Conservation (phyloP, 345 rosid species). For the Cardiospermum halicacabum region DNA sequence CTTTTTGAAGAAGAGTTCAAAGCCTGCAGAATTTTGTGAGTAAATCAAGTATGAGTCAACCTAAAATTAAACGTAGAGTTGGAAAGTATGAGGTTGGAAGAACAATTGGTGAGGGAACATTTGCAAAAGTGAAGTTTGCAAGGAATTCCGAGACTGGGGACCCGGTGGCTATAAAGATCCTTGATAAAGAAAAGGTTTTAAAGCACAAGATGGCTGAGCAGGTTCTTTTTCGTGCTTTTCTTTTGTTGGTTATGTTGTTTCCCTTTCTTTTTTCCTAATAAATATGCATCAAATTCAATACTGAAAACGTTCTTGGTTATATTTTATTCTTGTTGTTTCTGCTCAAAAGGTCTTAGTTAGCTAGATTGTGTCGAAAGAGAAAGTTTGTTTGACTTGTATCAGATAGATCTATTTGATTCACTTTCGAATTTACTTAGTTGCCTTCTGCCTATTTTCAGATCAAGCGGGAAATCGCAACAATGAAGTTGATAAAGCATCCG, state of each 20-base stretch:
- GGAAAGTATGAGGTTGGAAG: conserved; percentile 95
- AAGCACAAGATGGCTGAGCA: conserved; percentile 97
- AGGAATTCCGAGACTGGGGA: conserved; percentile 82
- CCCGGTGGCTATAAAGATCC: conserved; percentile 88
- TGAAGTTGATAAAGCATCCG: conserved; percentile 95
- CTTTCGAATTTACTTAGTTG: conserved; percentile 9
- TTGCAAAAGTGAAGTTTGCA: conserved; percentile 96
- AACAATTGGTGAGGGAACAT: conserved; percentile 96
- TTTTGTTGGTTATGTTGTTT: not conserved
- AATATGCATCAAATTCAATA: not conserved
- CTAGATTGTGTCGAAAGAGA: not conserved
- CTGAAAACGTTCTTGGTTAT: not conserved
- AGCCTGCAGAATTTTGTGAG: conserved; percentile 5
- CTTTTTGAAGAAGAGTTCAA: conserved; percentile 21
- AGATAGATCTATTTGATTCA: not conserved
- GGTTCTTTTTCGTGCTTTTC: conserved; percentile 35
- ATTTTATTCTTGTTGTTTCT: not conserved
- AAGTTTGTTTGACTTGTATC: not conserved
- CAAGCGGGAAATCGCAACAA: conserved; percentile 81
- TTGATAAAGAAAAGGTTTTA: conserved; percentile 94
- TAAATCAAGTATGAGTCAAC: conserved; percentile 43
- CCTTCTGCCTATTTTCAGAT: conserved; percentile 47
- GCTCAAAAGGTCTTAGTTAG: not conserved
- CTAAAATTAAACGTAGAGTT: conserved; percentile 72
- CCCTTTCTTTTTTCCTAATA: not conserved